Conservation (phyloP, 805 yeast genomes). For the Maudiozyma pseudohumilis region DNA sequence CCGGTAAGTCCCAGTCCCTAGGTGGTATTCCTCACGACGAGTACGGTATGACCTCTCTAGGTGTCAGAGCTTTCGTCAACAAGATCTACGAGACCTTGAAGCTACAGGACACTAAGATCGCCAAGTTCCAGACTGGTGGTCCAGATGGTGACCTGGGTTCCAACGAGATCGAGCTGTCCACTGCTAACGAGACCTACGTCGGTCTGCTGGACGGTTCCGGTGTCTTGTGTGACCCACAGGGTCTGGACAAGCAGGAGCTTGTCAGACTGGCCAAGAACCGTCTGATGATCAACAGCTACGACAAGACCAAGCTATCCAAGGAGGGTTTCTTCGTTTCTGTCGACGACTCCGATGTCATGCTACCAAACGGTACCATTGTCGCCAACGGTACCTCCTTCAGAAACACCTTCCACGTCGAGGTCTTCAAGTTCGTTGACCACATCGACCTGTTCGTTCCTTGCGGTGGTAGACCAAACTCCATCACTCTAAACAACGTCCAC, state of each 20-base stretch:
- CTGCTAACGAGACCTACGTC: constrained; percentile 66
- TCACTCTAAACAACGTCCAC: constrained; percentile 74
- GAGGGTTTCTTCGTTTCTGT: constrained; percentile 77
- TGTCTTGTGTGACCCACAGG: constrained; percentile 84
- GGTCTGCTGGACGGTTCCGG: constrained; percentile 95
- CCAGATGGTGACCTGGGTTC: constrained; percentile 98
- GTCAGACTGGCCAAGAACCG: constrained; percentile 68
- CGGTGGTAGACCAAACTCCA: constrained; percentile 97
- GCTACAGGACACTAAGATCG: constrained; percentile 47
- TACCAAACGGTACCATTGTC: constrained; percentile 68
- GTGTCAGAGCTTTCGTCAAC: constrained; percentile 85
- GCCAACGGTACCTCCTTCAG: constrained; percentile 84
- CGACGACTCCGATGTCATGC: constrained; percentile 67
- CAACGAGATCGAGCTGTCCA: constrained; percentile 82
- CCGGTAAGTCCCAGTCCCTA: constrained; percentile 83
- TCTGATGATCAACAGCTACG: constrained; percentile 61
- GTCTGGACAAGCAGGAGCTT: constrained; percentile 73
- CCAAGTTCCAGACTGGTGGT: constrained; percentile 94
- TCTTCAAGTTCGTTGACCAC: constrained; percentile 51
- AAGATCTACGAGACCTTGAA: constrained; percentile 73
- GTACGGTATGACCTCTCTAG: constrained; percentile 94
- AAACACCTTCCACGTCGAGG: constrained; percentile 75
- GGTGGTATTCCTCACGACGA: constrained; percentile 99
- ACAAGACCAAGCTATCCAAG: constrained; percentile 52
- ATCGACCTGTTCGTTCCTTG: constrained; percentile 91